Percentiles rank a stretch among this genome's conserved stretches.
These are phyloP conservation scores for Medicago lupulina DNA, from an alignment of 306 rosid species.

Conservation along the genomic window DNA sequence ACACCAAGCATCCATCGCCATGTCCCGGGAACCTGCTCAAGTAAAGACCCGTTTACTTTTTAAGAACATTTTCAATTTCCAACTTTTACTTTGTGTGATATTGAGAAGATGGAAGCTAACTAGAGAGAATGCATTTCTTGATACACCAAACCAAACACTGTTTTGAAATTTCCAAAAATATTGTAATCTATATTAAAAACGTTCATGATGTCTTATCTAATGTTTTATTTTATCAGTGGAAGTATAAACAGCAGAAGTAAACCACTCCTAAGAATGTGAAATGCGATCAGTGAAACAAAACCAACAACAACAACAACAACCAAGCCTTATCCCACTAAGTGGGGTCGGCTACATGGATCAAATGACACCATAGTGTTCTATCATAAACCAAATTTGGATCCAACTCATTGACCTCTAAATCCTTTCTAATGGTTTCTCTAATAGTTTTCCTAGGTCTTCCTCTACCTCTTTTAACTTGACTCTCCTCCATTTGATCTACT, in stretches of 20 bases:
- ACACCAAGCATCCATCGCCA: slow-evolving; percentile 99
- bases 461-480: too few relatives aligned
- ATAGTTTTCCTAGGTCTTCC: too few relatives aligned
- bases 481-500: too few relatives aligned
- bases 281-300: slow-evolving; percentile 22
- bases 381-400: too few relatives aligned
- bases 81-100: too few relatives aligned
- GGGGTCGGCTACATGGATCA: too few relatives aligned
- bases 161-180: neutral
- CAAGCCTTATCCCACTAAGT: too few relatives aligned
- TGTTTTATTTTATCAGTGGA: neutral
- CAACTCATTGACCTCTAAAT: too few relatives aligned
- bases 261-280: neutral
- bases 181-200: neutral
- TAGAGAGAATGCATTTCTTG: neutral
- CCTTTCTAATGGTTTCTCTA: too few relatives aligned
- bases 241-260: neutral
- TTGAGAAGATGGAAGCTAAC: too few relatives aligned
- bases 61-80: neutral
- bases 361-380: too few relatives aligned
- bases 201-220: neutral
- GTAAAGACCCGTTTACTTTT: neutral
- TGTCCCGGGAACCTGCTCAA: slow-evolving; percentile 82
- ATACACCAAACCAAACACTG: neutral
- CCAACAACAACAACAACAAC: too few relatives aligned